phyloP scores from a whole-genome alignment of 2,329 filamentous ascomycete genomes.

The Nannizzia gypsea region DNA sequence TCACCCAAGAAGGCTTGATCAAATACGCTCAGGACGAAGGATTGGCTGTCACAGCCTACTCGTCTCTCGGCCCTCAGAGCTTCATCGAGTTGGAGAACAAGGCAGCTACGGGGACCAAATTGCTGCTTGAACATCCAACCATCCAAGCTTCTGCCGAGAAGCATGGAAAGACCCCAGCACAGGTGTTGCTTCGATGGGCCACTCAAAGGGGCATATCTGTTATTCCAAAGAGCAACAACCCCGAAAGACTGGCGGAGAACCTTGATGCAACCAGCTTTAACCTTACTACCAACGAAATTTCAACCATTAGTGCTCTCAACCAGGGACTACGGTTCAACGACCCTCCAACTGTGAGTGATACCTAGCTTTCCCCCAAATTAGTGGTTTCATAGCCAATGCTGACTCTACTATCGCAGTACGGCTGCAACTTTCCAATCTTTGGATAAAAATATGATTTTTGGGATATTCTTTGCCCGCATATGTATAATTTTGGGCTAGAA shows the following conservation, averaged over 20 bases:
- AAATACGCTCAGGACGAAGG: conserved; percentile 57
- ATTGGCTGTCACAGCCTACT: conserved; percentile 71
- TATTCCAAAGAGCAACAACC: conserved; percentile 64
- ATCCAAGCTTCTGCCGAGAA: conserved; percentile 57
- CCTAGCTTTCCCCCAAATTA: conserved; percentile 12
- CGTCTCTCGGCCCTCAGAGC: conserved; percentile 65
- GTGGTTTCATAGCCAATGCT: conserved; percentile 1
- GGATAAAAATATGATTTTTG: conserved; percentile 13
- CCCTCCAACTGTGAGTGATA: conserved; percentile 51
- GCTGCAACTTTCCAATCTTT: conserved; percentile 42
- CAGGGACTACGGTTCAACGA: conserved; percentile 63
- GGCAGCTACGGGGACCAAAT: conserved; percentile 51
- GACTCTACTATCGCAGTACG: conserved; percentile 31
- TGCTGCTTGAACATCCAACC: conserved; percentile 58
- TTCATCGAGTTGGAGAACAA: conserved; percentile 69
- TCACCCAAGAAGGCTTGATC: conserved; percentile 62
- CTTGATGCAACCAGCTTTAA: conserved; percentile 56
- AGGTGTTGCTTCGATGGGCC: conserved; percentile 77
- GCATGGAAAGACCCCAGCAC: conserved; percentile 60
- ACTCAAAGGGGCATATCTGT: conserved; percentile 71
- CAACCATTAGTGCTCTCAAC: conserved; percentile 55
- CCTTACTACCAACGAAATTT: conserved; percentile 53
- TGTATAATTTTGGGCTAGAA: neutral
- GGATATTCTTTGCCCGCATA: neutral
- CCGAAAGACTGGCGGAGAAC: conserved; percentile 49